Base-by-base conservation (phyloP, 1,139 yeast genomes). In the Diutina pseudorugosa region DNA sequence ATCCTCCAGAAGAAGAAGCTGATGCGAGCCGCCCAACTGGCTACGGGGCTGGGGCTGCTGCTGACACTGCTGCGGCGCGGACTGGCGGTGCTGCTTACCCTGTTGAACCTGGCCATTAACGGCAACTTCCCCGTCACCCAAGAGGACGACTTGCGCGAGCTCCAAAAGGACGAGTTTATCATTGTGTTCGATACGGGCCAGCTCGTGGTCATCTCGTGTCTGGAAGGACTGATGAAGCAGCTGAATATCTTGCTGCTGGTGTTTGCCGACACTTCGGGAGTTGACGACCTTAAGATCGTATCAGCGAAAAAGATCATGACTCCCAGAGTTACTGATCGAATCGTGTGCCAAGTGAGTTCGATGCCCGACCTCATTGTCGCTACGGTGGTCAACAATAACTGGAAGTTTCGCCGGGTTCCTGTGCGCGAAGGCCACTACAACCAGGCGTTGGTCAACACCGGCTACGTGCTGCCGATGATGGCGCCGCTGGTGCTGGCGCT, bases 291-390 rank as follows among this genome's bases (percentile, higher is more conserved):
- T 7, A 63, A 67, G 20, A 60, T 84, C 14, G 68, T 71, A 1
- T 71, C 82, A 1, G 82, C 84, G 50, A 76, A 75, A 49, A 76
- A 77, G 54, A 65, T 87, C 9, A 63, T 75, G 6, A 83, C 95
- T 0, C 91, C 95, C 3, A 74, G 94, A 62, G 82, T 86, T 33
- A 83, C 80, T 59, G 94, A 86, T 62, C 72, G 93, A 57, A 69
- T 87, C 41, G 79, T 87, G 1, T 79, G 83, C 54, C 75, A 79
- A 45, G 70, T 80, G 2, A 68, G 67, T 23, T 23, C 27, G 19
- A 72, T 73, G 53, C 80, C 77, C 20, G 77, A 77, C 43, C 59
- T 87, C 16, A 66, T 83, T 11, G 81, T 86, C 3, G 84, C 85
- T 0, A 79, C 86, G 0, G 81, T 76, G 7, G 74, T 83, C 11